A percentile compares a stretch with the other conserved stretches of the same genome.
These are phyloP conservation scores for Condylostoma magnum DNA, from an alignment of 169 alveolate genomes.

Conservation along the genomic window DNA sequence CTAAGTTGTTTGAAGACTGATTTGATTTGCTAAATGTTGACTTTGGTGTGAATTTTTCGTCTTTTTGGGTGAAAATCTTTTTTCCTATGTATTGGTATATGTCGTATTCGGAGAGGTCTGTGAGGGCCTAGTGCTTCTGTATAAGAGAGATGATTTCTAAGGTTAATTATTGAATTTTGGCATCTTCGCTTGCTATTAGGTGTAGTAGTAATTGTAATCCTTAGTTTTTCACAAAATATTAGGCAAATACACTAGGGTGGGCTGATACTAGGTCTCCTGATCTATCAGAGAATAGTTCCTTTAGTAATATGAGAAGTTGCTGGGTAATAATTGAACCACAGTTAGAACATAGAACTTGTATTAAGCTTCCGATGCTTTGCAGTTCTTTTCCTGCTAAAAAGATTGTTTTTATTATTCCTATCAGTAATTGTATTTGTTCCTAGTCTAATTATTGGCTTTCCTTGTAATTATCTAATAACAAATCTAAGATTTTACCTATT, in stretches of 20 bases:
- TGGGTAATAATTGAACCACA: not conserved
- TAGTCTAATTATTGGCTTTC: not conserved
- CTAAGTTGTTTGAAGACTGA: too few species aligned
- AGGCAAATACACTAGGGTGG: not conserved
- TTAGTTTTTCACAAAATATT: slow-evolving; percentile 4
- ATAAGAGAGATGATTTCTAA: not conserved
- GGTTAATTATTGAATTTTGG: too few species aligned
- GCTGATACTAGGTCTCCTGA: slow-evolving; percentile 23
- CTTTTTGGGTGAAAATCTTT: too few species aligned
- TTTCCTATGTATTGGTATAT: too few species aligned
- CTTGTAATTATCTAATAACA: not conserved
- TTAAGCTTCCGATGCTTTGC: not conserved
- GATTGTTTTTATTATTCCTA: not conserved
- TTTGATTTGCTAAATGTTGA: too few species aligned
- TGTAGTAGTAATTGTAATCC: slow-evolving; percentile 13
- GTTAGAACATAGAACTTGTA: not conserved
- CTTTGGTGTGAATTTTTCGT: too few species aligned
- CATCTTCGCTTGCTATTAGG: not conserved
- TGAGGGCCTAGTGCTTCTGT: not conserved
- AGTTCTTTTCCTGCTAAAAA: slow-evolving; percentile 6
- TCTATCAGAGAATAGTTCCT: slow-evolving; percentile 10
- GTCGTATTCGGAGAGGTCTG: not conserved
- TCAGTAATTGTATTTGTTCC: not conserved
- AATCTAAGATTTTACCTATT: not conserved
- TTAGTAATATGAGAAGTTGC: not conserved